Evolutionary conservation across 225 moss, liverwort and hornwort genomes (phyloP), one percentile per base, ranked within the genome.

Genomic region (Sphagnum contortum): DNA sequence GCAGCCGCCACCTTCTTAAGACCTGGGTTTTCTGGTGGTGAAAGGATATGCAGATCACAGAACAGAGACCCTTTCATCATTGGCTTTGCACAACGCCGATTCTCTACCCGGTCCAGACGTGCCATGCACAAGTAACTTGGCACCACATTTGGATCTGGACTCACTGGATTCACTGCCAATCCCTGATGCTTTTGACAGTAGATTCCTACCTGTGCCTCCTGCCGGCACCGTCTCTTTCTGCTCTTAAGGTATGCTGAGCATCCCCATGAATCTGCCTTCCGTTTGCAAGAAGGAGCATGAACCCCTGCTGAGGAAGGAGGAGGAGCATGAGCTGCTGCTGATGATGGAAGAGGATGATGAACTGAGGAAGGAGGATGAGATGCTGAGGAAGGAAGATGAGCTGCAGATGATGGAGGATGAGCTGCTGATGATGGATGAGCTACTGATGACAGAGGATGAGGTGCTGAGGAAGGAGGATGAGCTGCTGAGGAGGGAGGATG

Each of bases 151-250:
- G 81, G 78, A 78, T 81, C 81, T 46, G 62, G 12, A 68, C 62
- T 59, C 64, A 77, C 70, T 64, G 69, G 80, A 59, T 62, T 76
- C 73, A 81, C 73, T 61, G 77, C 79, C 64, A 94, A 70, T 75
- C 83, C 72, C 63, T 86, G 80, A 71, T 94, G 94, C 72, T 91
- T 94, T 68, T 86, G 88, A 77, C 94, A 94, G 60, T 87, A 91
- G 44, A 81, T 82, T 50, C 83, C 89, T 84, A 75, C 83, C 76
- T 82, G 83, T 71, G 82, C 87, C 74, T 76, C 81, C 57, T 91
- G 89, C 81, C 85, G 79, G 72, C 94, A 94, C 53, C 91, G 89
- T 73, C 94, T 75, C 76, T 74, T 89, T 81, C 87, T 88, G 68
- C 75, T 87, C 78, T 86, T 91, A 68, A 94, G 73, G 76, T 73